phyloP scores from a whole-genome alignment of 225 moss, liverwort and hornwort species.

The Polytrichum formosum region DNA sequence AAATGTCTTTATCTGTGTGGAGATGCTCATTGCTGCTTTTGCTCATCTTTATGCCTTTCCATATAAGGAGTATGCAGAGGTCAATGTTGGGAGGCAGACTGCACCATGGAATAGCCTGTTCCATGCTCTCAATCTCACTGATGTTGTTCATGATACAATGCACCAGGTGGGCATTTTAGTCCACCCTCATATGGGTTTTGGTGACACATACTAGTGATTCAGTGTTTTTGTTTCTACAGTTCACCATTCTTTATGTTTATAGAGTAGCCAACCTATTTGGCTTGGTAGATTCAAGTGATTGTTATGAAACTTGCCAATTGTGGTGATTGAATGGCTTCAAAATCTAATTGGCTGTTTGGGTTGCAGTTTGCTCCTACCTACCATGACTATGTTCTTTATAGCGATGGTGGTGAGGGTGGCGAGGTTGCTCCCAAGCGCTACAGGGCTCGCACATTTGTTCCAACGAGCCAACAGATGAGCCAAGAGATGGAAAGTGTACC shows the following conservation, averaged over 20 bases:
- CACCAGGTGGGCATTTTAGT: slow-evolving; percentile 65
- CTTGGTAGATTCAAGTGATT: no score
- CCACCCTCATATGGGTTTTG: not conserved
- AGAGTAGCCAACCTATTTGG: no score
- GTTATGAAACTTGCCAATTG: no score
- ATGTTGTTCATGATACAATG: slow-evolving; percentile 97
- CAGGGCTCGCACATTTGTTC: slow-evolving; percentile 85
- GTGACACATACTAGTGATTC: not conserved
- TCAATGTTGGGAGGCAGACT: slow-evolving; percentile 75
- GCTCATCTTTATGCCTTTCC: slow-evolving; percentile 92
- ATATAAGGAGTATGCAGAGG: slow-evolving; percentile 94
- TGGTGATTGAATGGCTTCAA: not conserved
- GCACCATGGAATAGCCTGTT: slow-evolving; percentile 71
- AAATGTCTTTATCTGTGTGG: slow-evolving; percentile 85
- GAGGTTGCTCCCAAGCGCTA: slow-evolving; percentile 66
- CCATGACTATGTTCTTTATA: slow-evolving; percentile 99
- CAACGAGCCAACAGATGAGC: slow-evolving; percentile 86
- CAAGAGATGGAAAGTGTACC: slow-evolving; percentile 45
- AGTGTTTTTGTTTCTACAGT: not conserved
- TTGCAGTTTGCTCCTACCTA: slow-evolving; percentile 95
- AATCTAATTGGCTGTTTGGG: not conserved
- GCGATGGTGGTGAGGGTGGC: slow-evolving; percentile 67
- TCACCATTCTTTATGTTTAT: not conserved
- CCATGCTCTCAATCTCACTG: slow-evolving; percentile 91
- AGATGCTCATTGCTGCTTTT: slow-evolving; percentile 89